Evolutionary conservation across 2,329 filamentous ascomycete genomes (phyloP), one percentile per base, ranked within the genome.

Genomic region (Colletotrichum destructivum): DNA sequence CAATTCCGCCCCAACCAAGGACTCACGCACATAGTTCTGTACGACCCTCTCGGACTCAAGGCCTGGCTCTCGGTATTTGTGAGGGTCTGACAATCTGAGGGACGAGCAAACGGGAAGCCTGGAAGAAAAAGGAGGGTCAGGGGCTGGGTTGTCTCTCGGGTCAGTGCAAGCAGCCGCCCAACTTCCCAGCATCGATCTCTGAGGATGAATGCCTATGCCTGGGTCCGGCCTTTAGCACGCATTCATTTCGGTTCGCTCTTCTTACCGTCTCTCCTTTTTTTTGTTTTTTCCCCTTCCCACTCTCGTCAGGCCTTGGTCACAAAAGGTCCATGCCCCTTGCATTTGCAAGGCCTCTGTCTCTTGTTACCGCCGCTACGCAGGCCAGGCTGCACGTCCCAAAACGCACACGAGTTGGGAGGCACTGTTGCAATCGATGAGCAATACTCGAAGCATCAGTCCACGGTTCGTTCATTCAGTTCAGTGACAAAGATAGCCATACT

Each of bases 211-310:
- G 21, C 42, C 40, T 35, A 62, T 49, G 35, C 15, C 21, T 35
- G 69, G 52, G 52, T 38, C 26, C 44, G 65, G 38, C n/a, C 40
- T 63, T 57, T 42, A 15, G 15, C 64, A 55, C 31, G 52, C 59
- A 42, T 59, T 66, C 59, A 69, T 69, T 49, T 72, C 69, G 54
- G 21, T 55, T 60, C 54, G 38, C 9, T 54, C 47, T 16, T 16
- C 40, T 40, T 1, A 23, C 12, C 12, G 35, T 63, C 54, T 26
- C 55, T 66, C 56, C 42, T 46, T 54, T 47, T 55, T 54, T 54
- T 31, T n/a, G n/a, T 21, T 3, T 26, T 9, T 13, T 26, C 21
- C 18, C 40, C 40, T 26, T 42, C 18, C 40, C 40, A 2, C 8
- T 40, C 18, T 21, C n/a, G 16, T 4, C 6, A 7, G 21, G 15